Conservation (phyloP, 164 flowering plant species). For the Chimonanthus praecox region DNA sequence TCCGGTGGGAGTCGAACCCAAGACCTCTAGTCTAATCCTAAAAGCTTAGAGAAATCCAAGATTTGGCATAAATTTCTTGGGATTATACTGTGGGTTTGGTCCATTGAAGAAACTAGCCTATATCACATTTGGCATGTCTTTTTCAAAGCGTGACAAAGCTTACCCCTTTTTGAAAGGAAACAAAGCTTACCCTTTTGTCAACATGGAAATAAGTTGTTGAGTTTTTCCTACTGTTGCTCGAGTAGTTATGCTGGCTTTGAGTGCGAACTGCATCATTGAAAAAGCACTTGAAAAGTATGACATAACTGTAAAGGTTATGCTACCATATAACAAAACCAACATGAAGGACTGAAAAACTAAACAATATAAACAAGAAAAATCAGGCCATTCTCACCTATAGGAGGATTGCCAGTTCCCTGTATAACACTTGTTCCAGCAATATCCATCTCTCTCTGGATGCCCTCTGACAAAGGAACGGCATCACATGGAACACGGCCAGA, state of each 20-base stretch:
- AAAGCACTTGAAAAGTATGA: background rate
- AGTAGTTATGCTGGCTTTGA: constrained; percentile 15
- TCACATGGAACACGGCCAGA: constrained; percentile 17
- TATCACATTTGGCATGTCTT: no score
- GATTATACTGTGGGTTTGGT: no score
- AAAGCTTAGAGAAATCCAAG: no score
- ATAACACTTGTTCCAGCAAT: constrained; percentile 12
- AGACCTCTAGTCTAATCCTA: no score
- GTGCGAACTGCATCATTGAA: constrained; percentile 22
- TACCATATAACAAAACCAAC: background rate
- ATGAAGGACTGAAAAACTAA: background rate
- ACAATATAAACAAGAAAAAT: background rate
- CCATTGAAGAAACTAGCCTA: no score
- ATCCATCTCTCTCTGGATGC: constrained; percentile 11
- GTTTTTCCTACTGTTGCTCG: constrained; percentile 12
- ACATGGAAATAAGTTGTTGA: constrained; percentile 16
- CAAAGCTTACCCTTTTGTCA: constrained; percentile 34
- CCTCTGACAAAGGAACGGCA: constrained; percentile 18
- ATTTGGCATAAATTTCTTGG: no score
- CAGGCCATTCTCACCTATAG: constrained; percentile 28
- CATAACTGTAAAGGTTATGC: background rate
- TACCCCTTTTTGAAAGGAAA: background rate
- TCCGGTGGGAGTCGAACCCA: no score
- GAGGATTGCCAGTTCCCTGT: constrained; percentile 12
- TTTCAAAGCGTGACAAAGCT: no score